Percentiles rank a stretch among this genome's conserved stretches.
phyloP scores from a whole-genome alignment of 2,329 filamentous ascomycete genomes.

The Parastagonospora nodorum region DNA sequence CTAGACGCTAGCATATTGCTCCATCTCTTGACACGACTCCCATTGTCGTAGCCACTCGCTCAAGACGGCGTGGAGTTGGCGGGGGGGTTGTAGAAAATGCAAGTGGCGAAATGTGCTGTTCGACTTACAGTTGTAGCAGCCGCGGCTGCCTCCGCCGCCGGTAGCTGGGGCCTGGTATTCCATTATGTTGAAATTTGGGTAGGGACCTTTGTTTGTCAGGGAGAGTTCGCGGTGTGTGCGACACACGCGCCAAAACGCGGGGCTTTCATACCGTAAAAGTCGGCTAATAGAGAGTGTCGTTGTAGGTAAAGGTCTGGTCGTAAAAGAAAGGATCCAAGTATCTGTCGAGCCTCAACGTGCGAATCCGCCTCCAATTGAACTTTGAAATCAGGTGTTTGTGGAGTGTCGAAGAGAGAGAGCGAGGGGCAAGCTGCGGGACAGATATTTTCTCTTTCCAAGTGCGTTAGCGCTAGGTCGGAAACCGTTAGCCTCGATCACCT shows the following conservation, averaged over 20 bases:
- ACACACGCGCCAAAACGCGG: conserved; percentile 8
- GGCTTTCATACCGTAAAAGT: conserved; percentile 29
- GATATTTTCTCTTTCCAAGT: conserved; percentile 10
- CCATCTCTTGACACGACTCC: background rate
- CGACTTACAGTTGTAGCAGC: conserved; percentile 51
- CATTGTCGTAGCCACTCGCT: background rate
- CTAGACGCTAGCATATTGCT: too few relatives aligned
- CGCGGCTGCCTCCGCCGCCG: conserved; percentile 44
- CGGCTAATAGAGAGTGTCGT: conserved; percentile 23
- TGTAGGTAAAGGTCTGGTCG: conserved; percentile 10
- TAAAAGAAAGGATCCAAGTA: conserved; percentile 11
- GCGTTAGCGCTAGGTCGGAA: conserved; percentile 5
- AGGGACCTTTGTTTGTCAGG: conserved; percentile 32
- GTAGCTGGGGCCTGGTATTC: conserved; percentile 43
- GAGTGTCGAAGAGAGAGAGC: conserved; percentile 5
- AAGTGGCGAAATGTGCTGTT: conserved; percentile 4
- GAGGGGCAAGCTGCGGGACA: conserved; percentile 9
- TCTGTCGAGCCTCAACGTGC: conserved; percentile 8
- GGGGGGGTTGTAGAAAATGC: background rate
- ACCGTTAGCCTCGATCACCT: conserved; percentile 6
- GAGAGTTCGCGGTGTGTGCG: conserved; percentile 1
- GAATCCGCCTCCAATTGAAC: conserved; percentile 19
- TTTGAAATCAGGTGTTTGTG: background rate
- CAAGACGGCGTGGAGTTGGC: conserved; percentile 3
- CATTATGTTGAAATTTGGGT: conserved; percentile 34